Conservation (phyloP, 768 basidiomycete genomes). For the Mrakia frigida region DNA sequence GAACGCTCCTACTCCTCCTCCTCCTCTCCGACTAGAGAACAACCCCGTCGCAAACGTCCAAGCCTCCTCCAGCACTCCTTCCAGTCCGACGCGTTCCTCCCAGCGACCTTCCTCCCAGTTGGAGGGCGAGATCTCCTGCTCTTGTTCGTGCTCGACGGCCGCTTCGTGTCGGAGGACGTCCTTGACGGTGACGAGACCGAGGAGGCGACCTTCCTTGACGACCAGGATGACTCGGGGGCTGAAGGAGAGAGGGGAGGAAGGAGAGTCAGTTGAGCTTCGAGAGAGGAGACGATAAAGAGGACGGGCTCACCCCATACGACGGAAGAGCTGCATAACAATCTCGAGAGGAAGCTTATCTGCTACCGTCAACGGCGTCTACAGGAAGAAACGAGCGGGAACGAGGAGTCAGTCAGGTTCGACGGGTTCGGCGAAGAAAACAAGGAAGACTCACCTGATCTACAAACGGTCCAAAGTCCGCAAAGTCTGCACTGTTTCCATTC, state of each 20-base stretch:
- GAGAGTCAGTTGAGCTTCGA: background rate
- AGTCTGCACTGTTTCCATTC: slow-evolving; percentile 51
- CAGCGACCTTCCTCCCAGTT: slow-evolving; percentile 31
- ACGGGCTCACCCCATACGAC: slow-evolving; percentile 82
- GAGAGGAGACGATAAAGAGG: background rate
- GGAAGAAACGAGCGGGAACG: too few species aligned
- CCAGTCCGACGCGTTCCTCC: slow-evolving; percentile 36
- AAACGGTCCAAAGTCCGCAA: slow-evolving; percentile 65
- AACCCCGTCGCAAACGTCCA: slow-evolving; percentile 20
- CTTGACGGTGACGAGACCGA: slow-evolving; percentile 88
- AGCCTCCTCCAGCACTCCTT: slow-evolving; percentile 36
- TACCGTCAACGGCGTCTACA: slow-evolving; percentile 89
- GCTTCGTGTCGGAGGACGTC: slow-evolving; percentile 84
- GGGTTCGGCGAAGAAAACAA: background rate
- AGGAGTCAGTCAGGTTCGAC: background rate
- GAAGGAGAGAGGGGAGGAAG: background rate
- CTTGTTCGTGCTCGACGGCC: slow-evolving; percentile 41
- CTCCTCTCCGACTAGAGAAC: background rate
- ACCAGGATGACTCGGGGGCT: slow-evolving; percentile 97
- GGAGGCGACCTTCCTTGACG: slow-evolving; percentile 68
- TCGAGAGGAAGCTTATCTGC: slow-evolving; percentile 87
- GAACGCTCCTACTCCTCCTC: background rate
- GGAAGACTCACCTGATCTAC: slow-evolving; percentile 72
- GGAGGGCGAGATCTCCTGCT: slow-evolving; percentile 25
- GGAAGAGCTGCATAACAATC: slow-evolving; percentile 95